A percentile compares a stretch with the other conserved stretches of the same genome.
These are phyloP conservation scores for Solanum sitiens DNA, from an alignment of 257 asterid genomes.

Conservation along the genomic window DNA sequence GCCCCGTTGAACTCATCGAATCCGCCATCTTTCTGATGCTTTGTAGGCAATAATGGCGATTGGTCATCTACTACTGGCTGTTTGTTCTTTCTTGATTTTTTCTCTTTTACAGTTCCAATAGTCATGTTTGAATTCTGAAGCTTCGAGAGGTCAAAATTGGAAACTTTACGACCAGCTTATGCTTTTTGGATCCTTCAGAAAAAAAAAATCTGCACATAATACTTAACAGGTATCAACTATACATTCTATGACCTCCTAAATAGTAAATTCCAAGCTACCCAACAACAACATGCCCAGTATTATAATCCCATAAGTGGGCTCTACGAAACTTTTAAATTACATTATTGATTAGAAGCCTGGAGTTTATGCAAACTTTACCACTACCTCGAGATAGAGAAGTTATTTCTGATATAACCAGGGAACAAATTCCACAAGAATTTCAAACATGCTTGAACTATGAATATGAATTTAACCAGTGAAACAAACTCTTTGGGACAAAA, in stretches of 20 bases:
- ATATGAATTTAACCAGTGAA: neutral
- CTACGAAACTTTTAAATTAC: neutral
- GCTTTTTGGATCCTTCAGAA: slow-evolving; percentile 1
- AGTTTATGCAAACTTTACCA: neutral
- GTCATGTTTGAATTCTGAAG: slow-evolving; percentile 32
- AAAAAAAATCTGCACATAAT: slow-evolving; percentile 21
- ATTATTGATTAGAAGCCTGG: neutral
- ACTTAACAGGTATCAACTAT: neutral
- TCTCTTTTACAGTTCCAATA: slow-evolving; percentile 26
- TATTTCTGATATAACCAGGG: neutral
- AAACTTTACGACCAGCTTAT: neutral
- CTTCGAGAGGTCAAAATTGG: neutral
- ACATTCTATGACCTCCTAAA: neutral
- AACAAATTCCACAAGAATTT: neutral
- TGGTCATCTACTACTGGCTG: slow-evolving; percentile 35
- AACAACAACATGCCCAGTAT: neutral
- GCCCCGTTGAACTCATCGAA: slow-evolving; percentile 79
- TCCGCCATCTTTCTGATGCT: slow-evolving; percentile 38
- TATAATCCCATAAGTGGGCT: neutral
- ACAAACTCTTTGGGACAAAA: neutral
- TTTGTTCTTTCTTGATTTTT: slow-evolving; percentile 41
- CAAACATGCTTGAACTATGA: neutral
- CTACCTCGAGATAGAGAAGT: neutral
- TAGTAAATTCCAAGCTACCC: neutral
- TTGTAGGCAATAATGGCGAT: slow-evolving; percentile 58